Evolutionary conservation across 2,329 filamentous ascomycete species (phyloP), one percentile per base, ranked within the genome.

Genomic region (Aspergillus novoparasiticus): DNA sequence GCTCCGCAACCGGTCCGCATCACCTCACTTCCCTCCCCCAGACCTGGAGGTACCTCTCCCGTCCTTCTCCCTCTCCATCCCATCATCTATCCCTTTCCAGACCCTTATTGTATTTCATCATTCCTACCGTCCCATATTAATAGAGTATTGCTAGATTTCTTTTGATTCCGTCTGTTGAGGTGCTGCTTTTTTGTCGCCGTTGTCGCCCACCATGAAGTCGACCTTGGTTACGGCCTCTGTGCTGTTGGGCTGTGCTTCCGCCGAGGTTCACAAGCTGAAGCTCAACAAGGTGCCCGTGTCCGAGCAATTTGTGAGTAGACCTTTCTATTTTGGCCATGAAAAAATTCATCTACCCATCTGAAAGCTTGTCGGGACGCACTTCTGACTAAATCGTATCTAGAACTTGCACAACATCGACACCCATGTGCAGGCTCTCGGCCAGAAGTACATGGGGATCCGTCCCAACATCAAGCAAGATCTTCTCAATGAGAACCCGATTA

Each of bases 401-500:
- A 87, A 91, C 78, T 84, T 88, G 69, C 87, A 90, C 76, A 91
- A 90, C 76, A 89, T 99, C 77, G 88, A 93, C 76, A 84, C 89
- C 66, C 94, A 98, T 76, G 86, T 93, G 71, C 88, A 90, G 78
- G 88, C 89, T 67, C 88, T 99, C 64, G 89, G 92, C 68, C 94
- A 98, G 85, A 99, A 98, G 87, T 97, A 97, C 85, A 91, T 98
- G 87, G 93, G 94, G 69, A 79, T 89, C 73, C 89, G 91, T 71
- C 89, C 91, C 55, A 83, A 90, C 69, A 79, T 80, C 68, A 90
- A 93, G 72, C 82, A 85, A 75, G 87, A 94, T 70, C 89, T 96
- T 80, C 96, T 97, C 85, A 89, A 89, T 77, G 87, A 91, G 71
- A 86, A 88, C 62, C 86, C 89, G 58, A 81, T 92, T 75, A 84